A percentile compares a stretch with the other conserved stretches of the same genome.
These are phyloP conservation scores for Ascochyta viciae-villosae DNA, from an alignment of 2,329 filamentous ascomycete genomes.

Conservation along the genomic window DNA sequence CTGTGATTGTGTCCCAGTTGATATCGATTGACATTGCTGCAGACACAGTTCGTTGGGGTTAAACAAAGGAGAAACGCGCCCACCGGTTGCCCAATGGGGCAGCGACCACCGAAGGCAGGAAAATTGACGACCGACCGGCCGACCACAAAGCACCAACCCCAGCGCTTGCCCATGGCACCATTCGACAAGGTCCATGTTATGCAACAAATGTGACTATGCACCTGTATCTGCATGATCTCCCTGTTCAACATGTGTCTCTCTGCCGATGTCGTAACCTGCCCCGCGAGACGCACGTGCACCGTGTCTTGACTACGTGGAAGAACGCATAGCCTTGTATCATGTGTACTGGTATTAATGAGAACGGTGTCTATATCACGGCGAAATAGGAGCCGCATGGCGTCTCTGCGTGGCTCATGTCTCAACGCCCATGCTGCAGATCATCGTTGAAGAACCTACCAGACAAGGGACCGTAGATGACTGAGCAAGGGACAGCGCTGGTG, in stretches of 20 bases:
- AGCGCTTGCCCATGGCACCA: slow-evolving; percentile 24
- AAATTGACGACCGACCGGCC: slow-evolving; percentile 23
- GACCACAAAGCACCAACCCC: slow-evolving; percentile 23
- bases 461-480: slow-evolving; percentile 17
- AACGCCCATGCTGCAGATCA: slow-evolving; percentile 36
- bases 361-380: slow-evolving; percentile 9
- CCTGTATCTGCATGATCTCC: slow-evolving; percentile 24
- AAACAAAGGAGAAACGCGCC: slow-evolving; percentile 28
- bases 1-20: slow-evolving; percentile 92
- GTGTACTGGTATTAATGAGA: slow-evolving; percentile 5
- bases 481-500: slow-evolving; percentile 19
- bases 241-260: slow-evolving; percentile 19
- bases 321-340: slow-evolving; percentile 1
- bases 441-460: slow-evolving; percentile 27
- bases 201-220: slow-evolving; percentile 28
- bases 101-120: slow-evolving; percentile 28
- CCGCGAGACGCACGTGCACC: slow-evolving; percentile 12
- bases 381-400: slow-evolving; percentile 40
- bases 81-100: slow-evolving; percentile 27
- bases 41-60: slow-evolving; percentile 34
- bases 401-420: slow-evolving; percentile 36
- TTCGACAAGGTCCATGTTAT: slow-evolving; percentile 21
- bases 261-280: slow-evolving; percentile 16
- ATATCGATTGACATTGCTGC: slow-evolving; percentile 91
- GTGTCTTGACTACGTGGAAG: slow-evolving; percentile 2